phyloP scores from a whole-genome alignment of 1,284 basidiomycete species.

The Ceratobasidium sp. region DNA sequence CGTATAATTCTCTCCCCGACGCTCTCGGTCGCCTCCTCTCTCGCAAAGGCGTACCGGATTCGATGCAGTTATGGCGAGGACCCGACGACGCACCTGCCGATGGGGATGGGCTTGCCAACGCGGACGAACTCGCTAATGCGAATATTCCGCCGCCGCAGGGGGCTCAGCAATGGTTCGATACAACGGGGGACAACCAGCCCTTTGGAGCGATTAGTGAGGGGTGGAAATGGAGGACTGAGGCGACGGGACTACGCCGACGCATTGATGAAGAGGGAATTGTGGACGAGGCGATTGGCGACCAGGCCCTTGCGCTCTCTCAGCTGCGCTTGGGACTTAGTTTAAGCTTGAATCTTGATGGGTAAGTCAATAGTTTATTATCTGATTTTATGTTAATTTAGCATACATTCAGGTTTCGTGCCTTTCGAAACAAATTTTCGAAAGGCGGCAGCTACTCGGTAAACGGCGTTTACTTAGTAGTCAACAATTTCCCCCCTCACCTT shows the following conservation, averaged over 20 bases:
- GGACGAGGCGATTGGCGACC: neutral
- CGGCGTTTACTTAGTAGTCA: neutral
- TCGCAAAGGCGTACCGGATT: neutral
- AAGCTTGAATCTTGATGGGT: constrained; percentile 10
- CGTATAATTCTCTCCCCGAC: neutral
- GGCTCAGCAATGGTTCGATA: neutral
- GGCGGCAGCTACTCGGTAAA: neutral
- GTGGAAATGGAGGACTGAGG: neutral
- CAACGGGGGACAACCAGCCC: neutral
- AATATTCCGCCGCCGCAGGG: neutral
- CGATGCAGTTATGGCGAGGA: neutral
- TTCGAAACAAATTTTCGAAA: neutral
- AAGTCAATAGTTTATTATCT: neutral
- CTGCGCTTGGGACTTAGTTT: constrained; percentile 12
- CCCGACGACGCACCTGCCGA: neutral
- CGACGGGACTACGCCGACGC: neutral
- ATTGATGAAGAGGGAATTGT: neutral
- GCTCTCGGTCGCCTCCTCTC: constrained; percentile 11
- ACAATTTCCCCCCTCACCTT: constrained; percentile 16
- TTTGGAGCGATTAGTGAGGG: neutral
- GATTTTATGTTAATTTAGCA: too few species aligned
- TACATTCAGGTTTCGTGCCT: neutral
- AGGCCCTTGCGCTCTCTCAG: neutral
- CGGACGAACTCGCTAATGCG: neutral
- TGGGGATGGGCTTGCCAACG: neutral